A percentile compares a stretch with the other conserved stretches of the same genome.
phyloP scores from a whole-genome alignment of 2,329 filamentous ascomycete species.

The Fusarium graminum region DNA sequence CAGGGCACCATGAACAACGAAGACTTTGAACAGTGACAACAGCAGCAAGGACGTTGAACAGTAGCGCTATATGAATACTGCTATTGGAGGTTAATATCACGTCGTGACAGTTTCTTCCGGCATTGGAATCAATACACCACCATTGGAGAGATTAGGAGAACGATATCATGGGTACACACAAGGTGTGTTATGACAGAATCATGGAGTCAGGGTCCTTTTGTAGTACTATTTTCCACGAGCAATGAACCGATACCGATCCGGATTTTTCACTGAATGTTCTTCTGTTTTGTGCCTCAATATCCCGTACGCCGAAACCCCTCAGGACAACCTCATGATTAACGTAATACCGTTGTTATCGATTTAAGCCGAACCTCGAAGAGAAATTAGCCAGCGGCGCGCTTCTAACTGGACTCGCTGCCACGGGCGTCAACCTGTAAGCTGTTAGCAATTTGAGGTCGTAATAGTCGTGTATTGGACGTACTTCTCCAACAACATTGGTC shows the following conservation, averaged over 20 bases:
- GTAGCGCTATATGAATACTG: neutral
- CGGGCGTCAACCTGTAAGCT: slow-evolving; percentile 70
- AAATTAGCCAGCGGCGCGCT: slow-evolving; percentile 77
- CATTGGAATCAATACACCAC: neutral
- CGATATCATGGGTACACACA: neutral
- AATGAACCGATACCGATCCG: neutral
- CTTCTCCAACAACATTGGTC: slow-evolving; percentile 93
- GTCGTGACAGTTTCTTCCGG: neutral
- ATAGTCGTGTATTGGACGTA: slow-evolving; percentile 56
- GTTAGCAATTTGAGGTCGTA: slow-evolving; percentile 7
- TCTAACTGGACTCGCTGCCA: slow-evolving; percentile 69
- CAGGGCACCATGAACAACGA: slow-evolving; percentile 61
- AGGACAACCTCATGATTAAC: slow-evolving; percentile 14
- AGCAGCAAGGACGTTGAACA: slow-evolving; percentile 62
- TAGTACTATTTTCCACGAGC: neutral
- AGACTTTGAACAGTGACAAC: slow-evolving; percentile 62
- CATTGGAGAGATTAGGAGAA: neutral
- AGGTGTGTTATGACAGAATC: neutral
- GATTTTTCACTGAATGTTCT: neutral
- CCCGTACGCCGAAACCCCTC: neutral
- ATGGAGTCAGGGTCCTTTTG: neutral
- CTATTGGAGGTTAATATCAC: neutral
- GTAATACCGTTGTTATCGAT: slow-evolving; percentile 48
- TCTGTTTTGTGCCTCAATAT: neutral
- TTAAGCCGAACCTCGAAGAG: slow-evolving; percentile 80